Conservation (phyloP, 305 asterid species). For the Andrographis paniculata region DNA sequence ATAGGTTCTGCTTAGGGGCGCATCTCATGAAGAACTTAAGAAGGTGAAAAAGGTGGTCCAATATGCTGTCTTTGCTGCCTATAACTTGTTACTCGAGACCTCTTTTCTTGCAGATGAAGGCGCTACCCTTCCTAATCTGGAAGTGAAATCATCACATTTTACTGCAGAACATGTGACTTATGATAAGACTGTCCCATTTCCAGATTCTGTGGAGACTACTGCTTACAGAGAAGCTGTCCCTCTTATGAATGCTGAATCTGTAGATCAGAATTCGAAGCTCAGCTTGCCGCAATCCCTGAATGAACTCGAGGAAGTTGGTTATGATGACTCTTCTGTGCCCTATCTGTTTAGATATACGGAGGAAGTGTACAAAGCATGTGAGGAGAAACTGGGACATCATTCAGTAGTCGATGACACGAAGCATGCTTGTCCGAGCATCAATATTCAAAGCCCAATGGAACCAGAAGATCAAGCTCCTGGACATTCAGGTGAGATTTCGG, state of each 20-base stretch:
- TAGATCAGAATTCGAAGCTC: conserved; percentile 38
- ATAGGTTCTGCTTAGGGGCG: conserved; percentile 82
- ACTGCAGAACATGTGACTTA: too few species aligned
- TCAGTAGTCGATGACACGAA: too few species aligned
- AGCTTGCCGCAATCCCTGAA: conserved; percentile 43
- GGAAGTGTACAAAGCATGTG: conserved; percentile 31
- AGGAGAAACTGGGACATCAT: conserved; percentile 36
- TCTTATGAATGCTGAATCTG: conserved; percentile 21
- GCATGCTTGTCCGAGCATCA: too few species aligned
- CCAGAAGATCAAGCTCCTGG: too few species aligned
- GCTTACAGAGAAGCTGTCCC: too few species aligned
- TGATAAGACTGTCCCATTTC: too few species aligned
- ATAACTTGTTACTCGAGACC: conserved; percentile 83
- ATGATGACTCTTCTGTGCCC: conserved; percentile 23
- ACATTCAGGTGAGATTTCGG: too few species aligned
- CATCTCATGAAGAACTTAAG: conserved; percentile 63
- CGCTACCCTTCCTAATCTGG: conserved; percentile 62
- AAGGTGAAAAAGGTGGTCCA: conserved; percentile 73
- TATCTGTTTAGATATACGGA: conserved; percentile 30
- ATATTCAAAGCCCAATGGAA: conserved; percentile 19
- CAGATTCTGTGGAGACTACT: too few species aligned
- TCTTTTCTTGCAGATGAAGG: conserved; percentile 97
- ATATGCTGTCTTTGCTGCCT: conserved; percentile 94
- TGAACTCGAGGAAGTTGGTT: conserved; percentile 23
- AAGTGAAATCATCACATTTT: conserved; percentile 26